Evolutionary conservation across 2,329 filamentous ascomycete species (phyloP), one percentile per base, ranked within the genome.

Genomic region (Arthrinium puccinioides): DNA sequence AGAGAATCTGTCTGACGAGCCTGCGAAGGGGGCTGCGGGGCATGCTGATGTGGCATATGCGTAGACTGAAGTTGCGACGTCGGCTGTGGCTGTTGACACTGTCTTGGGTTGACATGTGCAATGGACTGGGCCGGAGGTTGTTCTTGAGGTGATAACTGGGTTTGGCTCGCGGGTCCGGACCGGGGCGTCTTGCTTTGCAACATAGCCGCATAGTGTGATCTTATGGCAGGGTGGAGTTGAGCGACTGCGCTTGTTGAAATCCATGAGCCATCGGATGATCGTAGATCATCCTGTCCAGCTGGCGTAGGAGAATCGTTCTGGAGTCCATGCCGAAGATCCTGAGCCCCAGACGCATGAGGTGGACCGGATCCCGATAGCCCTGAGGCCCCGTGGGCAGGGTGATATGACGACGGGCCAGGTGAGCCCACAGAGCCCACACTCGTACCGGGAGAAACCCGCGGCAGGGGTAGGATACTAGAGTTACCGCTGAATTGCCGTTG

Each of bases 181-280:
- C 49, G 45, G 9, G 25, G 10, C 13, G 13, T 27, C 21, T 45
- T 46, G 19, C 36, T 48, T 33, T 55, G 49, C 30, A 58, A 30
- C 47, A 56, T 46, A 9, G 49, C 48, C 11, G 52, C 53, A 43
- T 56, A 56, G 19, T 53, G 53, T 23, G 52, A 46, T 21, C 53
- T 45, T 20, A 58, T 55, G 11, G 54, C 55, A 23, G 55, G 55
- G 29, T 58, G 55, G 24, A 57, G 32, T 29, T 51, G 44, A 16
- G 47, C 39, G 10, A 39, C 36, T 28, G 35, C 24, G 6, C 28
- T 38, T 16, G 20, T 29, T 19, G 41, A 30, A 25, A 40, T 31
- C 28, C 37, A 37, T 10, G 40, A 33, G n/a, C 37, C 37, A 34
- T 27, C 24, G 19, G 40, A 31, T 4, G 37, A 38, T 24, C 37